These are phyloP conservation scores for Beverwykella pulmonaria DNA, from an alignment of 495 filamentous ascomycete genomes.

Conservation along the genomic window DNA sequence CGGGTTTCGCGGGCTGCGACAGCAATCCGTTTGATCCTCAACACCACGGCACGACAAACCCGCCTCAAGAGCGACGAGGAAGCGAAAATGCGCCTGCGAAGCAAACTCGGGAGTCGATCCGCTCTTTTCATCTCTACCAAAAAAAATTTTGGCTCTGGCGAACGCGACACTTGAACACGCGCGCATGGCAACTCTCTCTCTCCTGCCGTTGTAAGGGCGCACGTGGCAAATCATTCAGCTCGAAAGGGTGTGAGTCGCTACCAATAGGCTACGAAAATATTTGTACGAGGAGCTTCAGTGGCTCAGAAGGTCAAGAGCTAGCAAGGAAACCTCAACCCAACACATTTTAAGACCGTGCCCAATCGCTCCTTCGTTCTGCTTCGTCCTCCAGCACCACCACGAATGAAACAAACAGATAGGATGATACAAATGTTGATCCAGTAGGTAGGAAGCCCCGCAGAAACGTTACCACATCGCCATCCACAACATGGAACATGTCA, in stretches of 20 bases:
- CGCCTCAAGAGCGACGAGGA: background rate
- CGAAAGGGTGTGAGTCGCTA: background rate
- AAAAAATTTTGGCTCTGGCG: background rate
- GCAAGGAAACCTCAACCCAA: background rate
- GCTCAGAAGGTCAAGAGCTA: background rate
- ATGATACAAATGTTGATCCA: conserved; percentile 6
- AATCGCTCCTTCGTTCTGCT: background rate
- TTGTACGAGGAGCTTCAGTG: background rate
- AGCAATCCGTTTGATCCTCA: background rate
- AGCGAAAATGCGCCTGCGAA: background rate
- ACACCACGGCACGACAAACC: background rate
- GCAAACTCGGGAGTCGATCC: background rate
- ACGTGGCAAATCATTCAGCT: background rate
- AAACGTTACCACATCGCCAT: background rate
- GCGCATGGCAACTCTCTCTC: background rate
- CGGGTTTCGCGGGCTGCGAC: background rate
- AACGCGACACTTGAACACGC: background rate
- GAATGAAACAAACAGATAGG: conserved; percentile 4
- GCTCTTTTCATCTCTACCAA: background rate
- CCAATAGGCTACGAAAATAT: background rate
- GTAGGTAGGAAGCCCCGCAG: conserved; percentile 5
- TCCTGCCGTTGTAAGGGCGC: background rate
- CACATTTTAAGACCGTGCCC: background rate
- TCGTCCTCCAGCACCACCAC: background rate
- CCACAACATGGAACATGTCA: conserved; percentile 11